Conservation (phyloP, 176 grass and related monocot species). For the Carex kokanica region DNA sequence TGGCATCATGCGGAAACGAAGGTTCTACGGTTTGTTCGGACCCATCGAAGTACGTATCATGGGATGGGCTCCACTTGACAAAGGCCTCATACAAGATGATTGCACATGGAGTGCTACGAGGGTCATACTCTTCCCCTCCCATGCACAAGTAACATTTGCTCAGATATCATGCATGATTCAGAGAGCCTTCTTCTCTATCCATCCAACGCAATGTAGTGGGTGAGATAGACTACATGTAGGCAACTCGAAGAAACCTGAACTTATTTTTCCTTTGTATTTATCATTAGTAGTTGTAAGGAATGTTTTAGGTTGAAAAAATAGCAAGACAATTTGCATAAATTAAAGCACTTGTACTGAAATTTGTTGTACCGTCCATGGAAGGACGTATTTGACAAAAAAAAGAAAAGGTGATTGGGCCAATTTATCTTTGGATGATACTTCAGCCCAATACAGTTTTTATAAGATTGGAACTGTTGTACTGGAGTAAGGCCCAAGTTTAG, state of each 20-base stretch:
- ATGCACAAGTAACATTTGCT: slow-evolving; percentile 36
- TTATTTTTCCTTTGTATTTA: not conserved
- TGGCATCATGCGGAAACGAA: slow-evolving; percentile 38
- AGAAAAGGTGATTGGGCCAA: not conserved
- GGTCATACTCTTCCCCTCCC: slow-evolving; percentile 40
- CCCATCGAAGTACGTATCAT: slow-evolving; percentile 59
- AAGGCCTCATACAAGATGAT: slow-evolving; percentile 65
- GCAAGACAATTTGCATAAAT: not conserved
- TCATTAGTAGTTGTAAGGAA: not conserved
- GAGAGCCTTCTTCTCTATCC: not conserved
- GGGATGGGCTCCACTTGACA: slow-evolving; percentile 79
- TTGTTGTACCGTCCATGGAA: slow-evolving; percentile 8
- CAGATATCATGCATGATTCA: not conserved
- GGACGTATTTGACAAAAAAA: not conserved
- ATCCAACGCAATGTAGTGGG: not conserved
- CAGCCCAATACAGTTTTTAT: not conserved
- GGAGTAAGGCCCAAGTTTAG: not conserved
- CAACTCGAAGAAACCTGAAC: not conserved
- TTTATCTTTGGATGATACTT: not conserved
- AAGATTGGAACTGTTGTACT: not conserved
- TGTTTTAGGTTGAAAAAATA: not conserved
- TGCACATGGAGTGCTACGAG: slow-evolving; percentile 49
- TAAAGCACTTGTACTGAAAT: not conserved
- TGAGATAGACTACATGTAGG: not conserved
- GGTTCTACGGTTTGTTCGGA: slow-evolving; percentile 52